Base-by-base conservation (phyloP, 225 moss, liverwort and hornwort species). In the Lunularia cruciata region DNA sequence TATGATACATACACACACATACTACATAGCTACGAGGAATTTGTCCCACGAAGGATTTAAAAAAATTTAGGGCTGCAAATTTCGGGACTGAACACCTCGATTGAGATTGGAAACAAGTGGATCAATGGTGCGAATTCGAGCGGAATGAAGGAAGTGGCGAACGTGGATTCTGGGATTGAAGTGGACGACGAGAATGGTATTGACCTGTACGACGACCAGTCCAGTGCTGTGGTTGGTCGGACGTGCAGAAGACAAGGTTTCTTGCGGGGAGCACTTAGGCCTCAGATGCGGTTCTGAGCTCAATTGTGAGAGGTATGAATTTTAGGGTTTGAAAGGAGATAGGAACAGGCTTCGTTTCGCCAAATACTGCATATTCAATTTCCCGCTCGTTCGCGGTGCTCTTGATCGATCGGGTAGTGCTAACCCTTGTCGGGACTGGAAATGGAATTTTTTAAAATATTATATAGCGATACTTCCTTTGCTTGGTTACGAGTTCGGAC, bases 251-350 rank as follows among this genome's bases (percentile, higher is more conserved):
- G 53, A 38, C 47, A 42, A 59, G 72, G 52, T 28, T 66, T 59
- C 43, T 38, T 58, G 40, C 59, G 58, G 27, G 38, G 46, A 38
- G 65, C 59, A 34, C 59, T 48, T 28, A 28, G 47, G 28, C 39
- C 46, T 40, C 47, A 23, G 57, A 67, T 67, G 75, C 71, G 67
- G 30, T 30, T 62, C 49, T 72, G 75, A 80, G 79, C 79, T 80
- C 75, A 75, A 67, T 66, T 72, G 51, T 67, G n/a, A 28, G 37
- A 67, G 75, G 75, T 75, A 76, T 39, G 76, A 67, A 51, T 54
- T 65, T 71, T 58, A 57, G 72, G 72, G 61, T 63, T 47, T 23
- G 15, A 8, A 18, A 34, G 32, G 67, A 67, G 66, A 79, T 71
- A 54, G 80, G 53, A 67, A 71, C 59, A 65, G 67, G 32, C 54